A percentile compares a stretch with the other conserved stretches of the same genome.
Conservation (phyloP, 768 basidiomycete species). For the Tricholoma bakamatsutake region DNA sequence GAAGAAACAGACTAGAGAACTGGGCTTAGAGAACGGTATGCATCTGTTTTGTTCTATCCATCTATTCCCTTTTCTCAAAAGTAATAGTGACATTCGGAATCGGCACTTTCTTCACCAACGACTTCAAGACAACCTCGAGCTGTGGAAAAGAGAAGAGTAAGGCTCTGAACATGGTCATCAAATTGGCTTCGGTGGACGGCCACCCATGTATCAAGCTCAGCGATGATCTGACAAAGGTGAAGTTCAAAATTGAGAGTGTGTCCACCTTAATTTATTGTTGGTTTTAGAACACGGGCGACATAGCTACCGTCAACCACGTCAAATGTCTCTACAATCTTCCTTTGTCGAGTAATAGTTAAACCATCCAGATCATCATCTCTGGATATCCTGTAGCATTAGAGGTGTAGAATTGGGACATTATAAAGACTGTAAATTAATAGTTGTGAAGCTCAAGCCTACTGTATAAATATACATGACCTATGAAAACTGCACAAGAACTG, state of each 20-base stretch:
- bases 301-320: constrained; percentile 49
- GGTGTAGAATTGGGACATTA: neutral
- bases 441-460: neutral
- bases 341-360: neutral
- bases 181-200: constrained; percentile 69
- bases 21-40: constrained; percentile 63
- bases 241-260: constrained; percentile 3
- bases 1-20: constrained; percentile 62
- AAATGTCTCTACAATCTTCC: constrained; percentile 45
- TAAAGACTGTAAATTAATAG: neutral
- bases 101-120: constrained; percentile 89
- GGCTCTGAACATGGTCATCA: constrained; percentile 93
- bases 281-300: constrained; percentile 62
- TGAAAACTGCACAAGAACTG: constrained; percentile 33
- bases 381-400: neutral
- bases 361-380: neutral
- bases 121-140: constrained; percentile 53
- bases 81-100: constrained; percentile 81
- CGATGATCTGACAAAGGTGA: constrained; percentile 80
- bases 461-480: neutral
- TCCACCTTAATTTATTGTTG: neutral
- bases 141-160: constrained; percentile 55
- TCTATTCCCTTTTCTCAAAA: constrained; percentile 1
- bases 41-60: neutral
- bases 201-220: constrained; percentile 88